A percentile compares a stretch with the other conserved stretches of the same genome.
phyloP scores from a whole-genome alignment of 306 rosid species.

The Sicyos edulis region DNA sequence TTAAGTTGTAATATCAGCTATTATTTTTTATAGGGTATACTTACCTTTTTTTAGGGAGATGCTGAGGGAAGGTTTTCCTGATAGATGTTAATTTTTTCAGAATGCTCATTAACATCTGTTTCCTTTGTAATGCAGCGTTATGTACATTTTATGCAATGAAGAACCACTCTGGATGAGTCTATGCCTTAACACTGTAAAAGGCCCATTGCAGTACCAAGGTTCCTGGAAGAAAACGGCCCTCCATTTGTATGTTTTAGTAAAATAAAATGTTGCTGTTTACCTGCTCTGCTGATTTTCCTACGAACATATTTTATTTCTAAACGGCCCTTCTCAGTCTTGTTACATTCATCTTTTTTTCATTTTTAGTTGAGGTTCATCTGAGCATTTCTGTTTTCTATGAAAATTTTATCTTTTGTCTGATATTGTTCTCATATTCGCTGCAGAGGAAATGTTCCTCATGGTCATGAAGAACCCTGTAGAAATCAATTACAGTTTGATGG shows the following conservation, averaged over 20 bases:
- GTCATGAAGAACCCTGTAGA: conserved; percentile 29
- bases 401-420: not conserved
- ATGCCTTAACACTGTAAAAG: conserved; percentile 53
- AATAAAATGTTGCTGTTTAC: not conserved
- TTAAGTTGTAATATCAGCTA: not conserved
- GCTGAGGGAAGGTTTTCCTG: not conserved
- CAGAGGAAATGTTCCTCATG: conserved; percentile 51
- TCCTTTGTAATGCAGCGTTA: conserved; percentile 47
- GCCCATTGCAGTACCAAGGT: conserved; percentile 64
- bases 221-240: conserved; percentile 88
- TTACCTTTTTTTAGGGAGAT: not conserved
- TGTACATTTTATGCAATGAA: conserved; percentile 83
- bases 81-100: not conserved
- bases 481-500: conserved; percentile 62
- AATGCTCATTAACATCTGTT: not conserved
- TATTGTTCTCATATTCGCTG: conserved; percentile 24
- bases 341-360: conserved; percentile 5
- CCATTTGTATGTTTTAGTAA: conserved; percentile 44
- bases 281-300: conserved; percentile 8
- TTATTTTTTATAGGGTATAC: not conserved
- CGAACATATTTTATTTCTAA: conserved; percentile 1
- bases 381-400: not conserved
- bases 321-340: not conserved
- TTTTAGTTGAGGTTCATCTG: not conserved
- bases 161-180: conserved; percentile 87